phyloP scores from a whole-genome alignment of 768 basidiomycete species.

The Kwoniella dendrophila region DNA sequence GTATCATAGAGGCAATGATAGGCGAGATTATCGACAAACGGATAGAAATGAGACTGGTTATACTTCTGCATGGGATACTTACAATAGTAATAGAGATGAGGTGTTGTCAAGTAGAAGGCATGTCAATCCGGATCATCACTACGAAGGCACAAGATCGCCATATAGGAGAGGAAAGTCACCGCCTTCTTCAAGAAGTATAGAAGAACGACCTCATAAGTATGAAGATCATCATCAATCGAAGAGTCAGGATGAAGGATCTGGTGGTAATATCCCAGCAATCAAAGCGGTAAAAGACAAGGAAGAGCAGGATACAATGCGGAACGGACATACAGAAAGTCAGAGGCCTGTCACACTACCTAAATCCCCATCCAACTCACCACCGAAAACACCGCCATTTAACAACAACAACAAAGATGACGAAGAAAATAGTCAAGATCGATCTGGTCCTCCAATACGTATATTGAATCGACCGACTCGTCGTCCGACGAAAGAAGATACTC shows the following conservation, averaged over 20 bases:
- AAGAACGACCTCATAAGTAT: neutral
- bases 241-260: neutral
- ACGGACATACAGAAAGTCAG: no score
- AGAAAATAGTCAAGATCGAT: neutral
- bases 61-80: neutral
- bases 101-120: neutral
- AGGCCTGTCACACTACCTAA: no score
- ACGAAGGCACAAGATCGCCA: neutral
- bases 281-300: no score
- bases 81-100: constrained; percentile 1
- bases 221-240: neutral
- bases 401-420: neutral
- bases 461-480: constrained; percentile 16
- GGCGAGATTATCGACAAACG: constrained; percentile 3
- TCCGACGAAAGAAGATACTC: neutral
- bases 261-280: no score
- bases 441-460: constrained; percentile 18
- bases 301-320: neutral
- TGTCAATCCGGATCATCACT: constrained; percentile 1
- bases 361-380: no score
- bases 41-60: neutral
- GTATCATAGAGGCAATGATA: neutral
- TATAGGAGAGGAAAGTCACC: neutral
- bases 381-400: neutral
- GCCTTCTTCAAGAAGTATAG: neutral